Evolutionary conservation across 2,329 filamentous ascomycete genomes (phyloP).

Genomic region (Leptographium lundbergii): DNA sequence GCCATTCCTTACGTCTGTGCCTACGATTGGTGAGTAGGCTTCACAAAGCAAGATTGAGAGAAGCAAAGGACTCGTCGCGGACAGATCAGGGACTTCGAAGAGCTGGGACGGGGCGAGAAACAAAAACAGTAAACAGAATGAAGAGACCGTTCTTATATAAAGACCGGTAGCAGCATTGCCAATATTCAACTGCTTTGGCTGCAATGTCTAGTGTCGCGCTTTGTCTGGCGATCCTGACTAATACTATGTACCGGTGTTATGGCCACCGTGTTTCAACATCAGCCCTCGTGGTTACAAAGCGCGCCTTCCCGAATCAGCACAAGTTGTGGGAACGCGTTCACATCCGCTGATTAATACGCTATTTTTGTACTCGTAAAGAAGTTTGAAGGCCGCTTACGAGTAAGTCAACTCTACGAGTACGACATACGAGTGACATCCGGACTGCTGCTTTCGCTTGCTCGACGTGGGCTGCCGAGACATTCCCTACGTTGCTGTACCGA

Average conservation of each 20-base stretch:
- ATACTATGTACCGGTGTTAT: not conserved
- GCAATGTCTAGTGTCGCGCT: not conserved
- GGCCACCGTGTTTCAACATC: not conserved
- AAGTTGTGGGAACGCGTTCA: not conserved
- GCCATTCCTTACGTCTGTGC: constrained; percentile 21
- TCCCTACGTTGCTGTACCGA: too few species aligned
- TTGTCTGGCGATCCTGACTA: not conserved
- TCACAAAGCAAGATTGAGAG: not conserved
- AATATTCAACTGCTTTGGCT: not conserved
- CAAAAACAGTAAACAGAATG: not conserved
- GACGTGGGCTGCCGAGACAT: too few species aligned
- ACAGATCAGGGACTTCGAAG: too few species aligned
- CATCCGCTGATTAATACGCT: not conserved
- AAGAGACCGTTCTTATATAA: not conserved
- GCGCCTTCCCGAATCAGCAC: not conserved
- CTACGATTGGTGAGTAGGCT: not conserved
- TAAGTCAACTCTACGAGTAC: too few species aligned
- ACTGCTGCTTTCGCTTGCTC: too few species aligned
- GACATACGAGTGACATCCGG: too few species aligned
- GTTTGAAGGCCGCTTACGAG: too few species aligned
- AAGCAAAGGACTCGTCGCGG: not conserved
- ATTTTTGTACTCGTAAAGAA: too few species aligned
- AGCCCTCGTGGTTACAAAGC: not conserved
- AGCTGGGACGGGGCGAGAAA: not conserved
- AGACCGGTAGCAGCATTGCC: too few species aligned